Evolutionary conservation across 495 filamentous ascomycete genomes (phyloP).

Genomic region (Glarea lozoyensis): DNA sequence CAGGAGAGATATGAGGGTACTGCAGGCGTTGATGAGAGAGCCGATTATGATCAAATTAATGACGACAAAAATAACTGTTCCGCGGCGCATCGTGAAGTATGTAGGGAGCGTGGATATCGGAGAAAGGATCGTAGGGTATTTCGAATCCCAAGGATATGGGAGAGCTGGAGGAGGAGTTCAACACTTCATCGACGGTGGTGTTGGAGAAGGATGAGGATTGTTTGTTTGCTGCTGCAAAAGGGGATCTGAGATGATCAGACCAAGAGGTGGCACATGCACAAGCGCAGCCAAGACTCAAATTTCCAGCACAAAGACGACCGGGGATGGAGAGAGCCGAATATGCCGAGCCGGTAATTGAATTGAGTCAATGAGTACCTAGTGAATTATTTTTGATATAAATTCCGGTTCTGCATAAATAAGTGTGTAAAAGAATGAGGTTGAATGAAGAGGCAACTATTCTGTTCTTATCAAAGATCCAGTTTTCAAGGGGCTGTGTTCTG

Average conservation of each 20-base stretch:
- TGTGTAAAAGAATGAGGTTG: background rate
- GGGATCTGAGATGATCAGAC: too few species aligned
- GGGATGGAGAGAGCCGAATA: too few species aligned
- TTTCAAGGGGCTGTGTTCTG: slow-evolving; percentile 7
- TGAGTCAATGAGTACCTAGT: too few species aligned
- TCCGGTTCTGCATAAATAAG: too few species aligned
- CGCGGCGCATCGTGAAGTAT: slow-evolving; percentile 48
- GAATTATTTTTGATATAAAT: too few species aligned
- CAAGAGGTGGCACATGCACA: too few species aligned
- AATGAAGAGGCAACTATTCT: background rate
- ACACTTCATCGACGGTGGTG: too few species aligned
- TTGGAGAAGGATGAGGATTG: too few species aligned
- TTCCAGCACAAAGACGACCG: too few species aligned
- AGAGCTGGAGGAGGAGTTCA: background rate
- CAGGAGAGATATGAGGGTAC: slow-evolving; percentile 53
- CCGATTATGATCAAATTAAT: slow-evolving; percentile 50
- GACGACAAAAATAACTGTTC: slow-evolving; percentile 53
- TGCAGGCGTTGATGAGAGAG: slow-evolving; percentile 53
- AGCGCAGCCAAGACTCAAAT: too few species aligned
- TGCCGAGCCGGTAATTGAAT: too few species aligned
- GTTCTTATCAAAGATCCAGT: background rate
- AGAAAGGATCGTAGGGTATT: background rate
- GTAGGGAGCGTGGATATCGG: background rate
- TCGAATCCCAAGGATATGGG: background rate
- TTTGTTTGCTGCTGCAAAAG: too few species aligned